phyloP scores from a whole-genome alignment of 345 rosid genomes.

The Crucihimalaya himalaica region DNA sequence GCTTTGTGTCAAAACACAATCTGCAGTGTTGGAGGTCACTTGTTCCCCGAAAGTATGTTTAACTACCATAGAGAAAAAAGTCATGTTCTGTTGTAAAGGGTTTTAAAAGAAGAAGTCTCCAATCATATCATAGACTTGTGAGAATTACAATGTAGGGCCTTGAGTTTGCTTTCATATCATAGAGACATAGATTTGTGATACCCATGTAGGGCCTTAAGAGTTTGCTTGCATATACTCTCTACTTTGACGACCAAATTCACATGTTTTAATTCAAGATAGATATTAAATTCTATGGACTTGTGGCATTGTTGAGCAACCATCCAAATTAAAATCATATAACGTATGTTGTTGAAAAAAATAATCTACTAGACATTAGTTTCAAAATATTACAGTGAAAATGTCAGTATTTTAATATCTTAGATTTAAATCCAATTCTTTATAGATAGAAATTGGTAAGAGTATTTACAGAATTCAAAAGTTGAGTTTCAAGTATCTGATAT shows the following conservation, averaged over 20 bases:
- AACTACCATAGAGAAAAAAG: neutral
- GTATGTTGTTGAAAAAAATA: neutral
- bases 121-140: neutral
- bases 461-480: neutral
- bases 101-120: neutral
- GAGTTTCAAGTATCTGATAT: neutral
- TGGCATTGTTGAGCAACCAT: neutral
- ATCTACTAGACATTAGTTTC: too few relatives aligned
- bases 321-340: neutral
- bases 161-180: neutral
- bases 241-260: neutral
- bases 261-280: neutral
- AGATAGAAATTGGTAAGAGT: neutral
- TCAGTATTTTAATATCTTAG: neutral
- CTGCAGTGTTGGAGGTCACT: neutral
- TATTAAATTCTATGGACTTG: neutral
- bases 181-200: neutral
- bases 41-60: neutral
- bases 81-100: neutral
- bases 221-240: neutral
- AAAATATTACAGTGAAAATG: too few relatives aligned
- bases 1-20: neutral
- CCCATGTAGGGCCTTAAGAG: neutral
- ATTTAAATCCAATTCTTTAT: too few relatives aligned
- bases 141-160: neutral